Evolutionary conservation across 768 basidiomycete species (phyloP), one percentile per base, ranked within the genome.

Genomic region (Tephrocybe sp.): DNA sequence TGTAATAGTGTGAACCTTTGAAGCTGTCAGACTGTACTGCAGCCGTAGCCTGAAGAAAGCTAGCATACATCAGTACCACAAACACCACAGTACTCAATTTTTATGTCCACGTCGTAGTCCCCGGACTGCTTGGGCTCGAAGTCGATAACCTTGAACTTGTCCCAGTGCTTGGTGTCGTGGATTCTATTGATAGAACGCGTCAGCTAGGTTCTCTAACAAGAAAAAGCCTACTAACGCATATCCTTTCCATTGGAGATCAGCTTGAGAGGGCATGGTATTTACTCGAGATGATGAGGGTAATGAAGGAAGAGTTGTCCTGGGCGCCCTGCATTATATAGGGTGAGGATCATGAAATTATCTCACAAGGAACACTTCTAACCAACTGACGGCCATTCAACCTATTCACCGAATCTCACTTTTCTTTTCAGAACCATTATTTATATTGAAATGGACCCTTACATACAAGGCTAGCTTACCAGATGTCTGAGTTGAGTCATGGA

Each of bases 51-150:
- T n/a, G n/a, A n/a, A n/a, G n/a, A n/a, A n/a, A n/a, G n/a, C n/a
- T n/a, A n/a, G n/a, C 66, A 2, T 45, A 81, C 74, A 62, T 83
- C 82, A 3, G 77, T 76, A 30, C 75, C 79, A 52, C 81, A 83
- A 15, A 80, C 77, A 21, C 73, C 73, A 53, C 71, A 80, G 57
- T 70, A 77, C 18, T 75, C 74, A 51, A 80, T 77, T 45, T 74
- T 70, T 51, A 81, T 74, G 47, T 85, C 82, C 45, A 85, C 68
- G 57, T 86, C 84, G 54, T 76, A 70, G 21, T 80, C 75, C 3
- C 71, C 72, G 52, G 72, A 72, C 6, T 62, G 63, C 67, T 85
- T 85, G 14, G 83, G 81, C 58, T 77, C 59, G 65, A 79, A 80
- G 14, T 73, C 67, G 36, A 72, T 72, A 21, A 79, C 58, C 43